Evolutionary conservation across 441 rosid species (phyloP), one percentile per base, ranked within the genome.

Genomic region (Erysimum cheiri): DNA sequence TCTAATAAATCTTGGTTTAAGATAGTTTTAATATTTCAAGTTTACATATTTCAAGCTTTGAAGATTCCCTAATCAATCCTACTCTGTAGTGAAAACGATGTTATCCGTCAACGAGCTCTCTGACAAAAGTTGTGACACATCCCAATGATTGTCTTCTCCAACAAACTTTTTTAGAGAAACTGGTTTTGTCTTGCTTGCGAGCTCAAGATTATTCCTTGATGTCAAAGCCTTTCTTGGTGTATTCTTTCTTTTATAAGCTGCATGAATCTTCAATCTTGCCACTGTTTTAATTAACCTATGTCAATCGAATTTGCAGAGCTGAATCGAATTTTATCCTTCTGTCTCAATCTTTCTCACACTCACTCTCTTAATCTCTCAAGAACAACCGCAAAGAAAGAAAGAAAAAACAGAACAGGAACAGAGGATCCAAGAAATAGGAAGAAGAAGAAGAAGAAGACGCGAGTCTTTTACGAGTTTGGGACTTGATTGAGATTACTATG

Each of bases 41-140:
- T 22, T 63, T 40, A n/a, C 39, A 14, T 31, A 29, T 54, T 14
- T 54, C 32, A 1, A 17, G 29, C 48, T 58, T 26, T 69, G 29
- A 46, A 46, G 28, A 57, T 35, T 35, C 29, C 22, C 6, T 12
- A 33, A 41, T 46, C 53, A 53, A 14, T 31, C 7, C 5, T 54
- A 31, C 7, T 54, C 22, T 31, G 13, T 8, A 54, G 4, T 32
- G 60, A 54, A 32, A 72, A 37, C 19, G 65, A 72, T 72, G 53
- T 64, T 72, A 47, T 72, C 64, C 58, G 64, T 64, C 64, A 63
- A 71, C 62, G 40, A 9, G 10, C 56, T 57, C 26, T 46, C 24
- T 0, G 32, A 53, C 69, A 24, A 62, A 33, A 62, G 56, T 63
- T 56, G 46, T 56, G 26, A 68, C 61, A 31, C 8, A 54, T 43